Evolutionary conservation across 352 stramenopile genomes (phyloP), one percentile per base, ranked within the genome.

Genomic region (Phytopythium montanum): DNA sequence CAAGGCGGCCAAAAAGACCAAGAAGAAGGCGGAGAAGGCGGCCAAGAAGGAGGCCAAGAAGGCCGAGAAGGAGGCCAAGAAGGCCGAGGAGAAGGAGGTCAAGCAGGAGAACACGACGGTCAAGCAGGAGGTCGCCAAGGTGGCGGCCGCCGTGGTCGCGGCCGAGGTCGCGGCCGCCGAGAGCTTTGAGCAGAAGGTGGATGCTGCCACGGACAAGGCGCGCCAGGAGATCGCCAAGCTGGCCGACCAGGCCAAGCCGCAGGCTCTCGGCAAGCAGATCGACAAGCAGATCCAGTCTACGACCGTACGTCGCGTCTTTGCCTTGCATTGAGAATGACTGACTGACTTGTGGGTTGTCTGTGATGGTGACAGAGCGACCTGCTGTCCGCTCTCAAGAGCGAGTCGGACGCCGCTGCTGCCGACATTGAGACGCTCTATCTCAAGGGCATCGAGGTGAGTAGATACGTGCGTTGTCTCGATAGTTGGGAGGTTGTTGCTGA

Each of bases 391-490:
- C 61, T 90, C 41, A 77, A 87, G 60, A 72, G 72, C 7, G 83
- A 93, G 45, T 76, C 79, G 14, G 68, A 79, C 42, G 78, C 81
- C 0, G 70, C 76, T 0, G 73, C 73, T 26, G 69, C 73, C 5
- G 84, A 92, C 19, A 65, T 94, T 23, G 80, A 92, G 69, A 80
- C 85, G 66, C 84, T 88, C 60, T 92, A 92, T 33, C 68, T 94
- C 25, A 74, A 71, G n/a, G 80, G 73, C 12, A 70, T 91, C 36
- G 69, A 90, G 33, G 79, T 92, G 66, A 9, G 73, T 69, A 13
- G 9, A 25, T 16, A 23, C 38, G 36, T 18, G 14, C 61, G 39
- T 25, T 46, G 19, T 16, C 39, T 46, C 5, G 19, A 25, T 9
- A 6, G 16, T 0, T 4, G 7, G 19, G 13, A 10, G 19, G 9